Conservation (phyloP, 352 stramenopile genomes). For the Pythium rhizo-oryzae region DNA sequence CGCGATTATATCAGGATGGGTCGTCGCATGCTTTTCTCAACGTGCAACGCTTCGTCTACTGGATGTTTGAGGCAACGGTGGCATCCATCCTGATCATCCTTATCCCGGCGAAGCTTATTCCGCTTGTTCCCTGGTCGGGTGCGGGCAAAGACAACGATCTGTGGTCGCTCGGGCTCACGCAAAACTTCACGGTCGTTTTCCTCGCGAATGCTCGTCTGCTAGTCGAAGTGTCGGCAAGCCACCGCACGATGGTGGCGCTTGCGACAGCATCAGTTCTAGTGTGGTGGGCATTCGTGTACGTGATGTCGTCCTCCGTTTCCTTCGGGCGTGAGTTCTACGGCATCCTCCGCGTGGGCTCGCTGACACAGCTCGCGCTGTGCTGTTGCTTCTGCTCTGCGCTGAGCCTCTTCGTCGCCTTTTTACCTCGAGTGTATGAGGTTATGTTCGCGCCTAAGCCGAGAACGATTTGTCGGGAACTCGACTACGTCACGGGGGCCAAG, state of each 20-base stretch:
- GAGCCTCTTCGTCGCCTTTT: constrained; percentile 37
- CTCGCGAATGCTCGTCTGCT: constrained; percentile 54
- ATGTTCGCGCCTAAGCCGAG: constrained; percentile 42
- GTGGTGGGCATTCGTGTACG: constrained; percentile 54
- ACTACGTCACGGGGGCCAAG: constrained; percentile 32
- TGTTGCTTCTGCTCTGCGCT: constrained; percentile 37
- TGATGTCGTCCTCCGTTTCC: constrained; percentile 49
- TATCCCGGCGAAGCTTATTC: constrained; percentile 43
- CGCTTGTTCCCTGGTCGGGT: constrained; percentile 45
- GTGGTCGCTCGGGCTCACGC: constrained; percentile 62
- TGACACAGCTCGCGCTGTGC: constrained; percentile 46
- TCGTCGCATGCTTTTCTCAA: constrained; percentile 56
- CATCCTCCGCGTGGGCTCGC: constrained; percentile 43
- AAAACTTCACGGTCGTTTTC: constrained; percentile 67
- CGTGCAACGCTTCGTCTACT: constrained; percentile 44
- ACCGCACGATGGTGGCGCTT: constrained; percentile 36
- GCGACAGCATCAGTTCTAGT: constrained; percentile 39
- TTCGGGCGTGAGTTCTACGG: constrained; percentile 71
- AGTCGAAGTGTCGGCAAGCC: constrained; percentile 47
- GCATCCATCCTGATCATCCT: constrained; percentile 54
- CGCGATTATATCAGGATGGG: constrained; percentile 59
- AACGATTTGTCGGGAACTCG: constrained; percentile 55
- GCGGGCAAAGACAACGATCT: constrained; percentile 65
- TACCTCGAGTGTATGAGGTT: constrained; percentile 37
- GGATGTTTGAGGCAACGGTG: constrained; percentile 62